phyloP scores from a whole-genome alignment of 2,329 filamentous ascomycete genomes.

The Domatiomyces catenatus region DNA sequence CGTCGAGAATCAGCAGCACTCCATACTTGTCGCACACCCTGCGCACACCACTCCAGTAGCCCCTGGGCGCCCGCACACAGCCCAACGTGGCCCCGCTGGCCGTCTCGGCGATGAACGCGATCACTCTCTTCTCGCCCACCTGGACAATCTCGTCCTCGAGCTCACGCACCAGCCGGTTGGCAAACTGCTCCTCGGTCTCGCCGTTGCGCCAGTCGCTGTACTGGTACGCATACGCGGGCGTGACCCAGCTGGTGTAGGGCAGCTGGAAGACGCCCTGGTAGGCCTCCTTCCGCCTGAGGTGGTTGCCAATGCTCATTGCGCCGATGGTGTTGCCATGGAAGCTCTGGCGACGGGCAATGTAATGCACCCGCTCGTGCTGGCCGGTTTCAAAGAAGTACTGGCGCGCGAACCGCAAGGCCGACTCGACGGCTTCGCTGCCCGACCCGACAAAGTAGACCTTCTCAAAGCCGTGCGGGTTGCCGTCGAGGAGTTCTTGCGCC shows the following conservation, averaged over 20 bases:
- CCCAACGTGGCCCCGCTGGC: slow-evolving; percentile 37
- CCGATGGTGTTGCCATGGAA: slow-evolving; percentile 40
- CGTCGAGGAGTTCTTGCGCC: slow-evolving; percentile 34
- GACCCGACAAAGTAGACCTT: slow-evolving; percentile 43
- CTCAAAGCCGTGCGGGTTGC: slow-evolving; percentile 37
- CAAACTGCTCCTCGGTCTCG: slow-evolving; percentile 29
- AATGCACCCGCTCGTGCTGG: slow-evolving; percentile 22
- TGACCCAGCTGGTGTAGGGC: slow-evolving; percentile 13
- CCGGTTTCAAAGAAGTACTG: slow-evolving; percentile 34
- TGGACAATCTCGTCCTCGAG: slow-evolving; percentile 34
- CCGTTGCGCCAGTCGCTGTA: slow-evolving; percentile 23
- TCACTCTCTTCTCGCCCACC: slow-evolving; percentile 32
- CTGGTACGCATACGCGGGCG: slow-evolving; percentile 22
- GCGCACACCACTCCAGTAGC: slow-evolving; percentile 41
- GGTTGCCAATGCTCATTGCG: slow-evolving; percentile 28
- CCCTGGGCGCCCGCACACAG: slow-evolving; percentile 35
- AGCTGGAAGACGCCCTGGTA: slow-evolving; percentile 19
- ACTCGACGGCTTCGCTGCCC: slow-evolving; percentile 40
- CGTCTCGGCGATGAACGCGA: slow-evolving; percentile 37
- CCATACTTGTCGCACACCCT: slow-evolving; percentile 46
- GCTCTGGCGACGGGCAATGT: slow-evolving; percentile 31
- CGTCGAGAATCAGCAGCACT: slow-evolving; percentile 59
- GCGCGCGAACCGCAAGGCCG: slow-evolving; percentile 33
- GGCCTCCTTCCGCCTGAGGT: slow-evolving; percentile 21
- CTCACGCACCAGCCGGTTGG: slow-evolving; percentile 27